Conservation (phyloP, 2,329 filamentous ascomycete genomes). For the Apiospora marii region DNA sequence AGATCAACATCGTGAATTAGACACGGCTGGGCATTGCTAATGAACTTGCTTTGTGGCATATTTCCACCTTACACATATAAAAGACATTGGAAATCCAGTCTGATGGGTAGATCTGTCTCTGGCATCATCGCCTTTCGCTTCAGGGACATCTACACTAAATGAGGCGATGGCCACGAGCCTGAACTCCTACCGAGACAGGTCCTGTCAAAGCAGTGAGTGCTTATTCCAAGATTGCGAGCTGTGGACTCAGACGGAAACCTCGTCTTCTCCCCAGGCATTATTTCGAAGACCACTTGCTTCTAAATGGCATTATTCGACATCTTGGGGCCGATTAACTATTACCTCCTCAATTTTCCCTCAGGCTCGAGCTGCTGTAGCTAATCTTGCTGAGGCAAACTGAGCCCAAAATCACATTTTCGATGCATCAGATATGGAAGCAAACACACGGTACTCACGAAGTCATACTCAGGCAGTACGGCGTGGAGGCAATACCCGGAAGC, state of each 20-base stretch:
- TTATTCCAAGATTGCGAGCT: too few species aligned
- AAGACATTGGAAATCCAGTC: not conserved
- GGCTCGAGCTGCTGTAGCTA: not conserved
- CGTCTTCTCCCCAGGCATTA: not conserved
- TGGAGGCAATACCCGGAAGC: not conserved
- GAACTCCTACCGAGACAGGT: too few species aligned
- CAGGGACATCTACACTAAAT: too few species aligned
- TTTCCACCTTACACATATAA: not conserved
- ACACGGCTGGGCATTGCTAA: not conserved
- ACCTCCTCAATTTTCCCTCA: not conserved
- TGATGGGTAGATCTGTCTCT: too few species aligned
- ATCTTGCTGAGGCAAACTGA: not conserved
- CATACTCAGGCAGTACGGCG: not conserved
- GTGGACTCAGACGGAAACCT: not conserved
- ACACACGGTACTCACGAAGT: not conserved
- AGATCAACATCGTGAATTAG: not conserved
- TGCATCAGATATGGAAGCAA: not conserved
- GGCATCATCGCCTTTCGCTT: not conserved
- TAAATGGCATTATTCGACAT: not conserved
- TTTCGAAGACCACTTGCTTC: not conserved
- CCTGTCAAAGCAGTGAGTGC: too few species aligned
- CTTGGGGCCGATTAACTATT: rapidly evolving
- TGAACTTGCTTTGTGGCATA: not conserved
- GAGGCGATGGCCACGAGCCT: too few species aligned
- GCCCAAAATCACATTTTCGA: not conserved